Evolutionary conservation across 2,329 filamentous ascomycete genomes (phyloP).

Genomic region (Amauroascus niger): DNA sequence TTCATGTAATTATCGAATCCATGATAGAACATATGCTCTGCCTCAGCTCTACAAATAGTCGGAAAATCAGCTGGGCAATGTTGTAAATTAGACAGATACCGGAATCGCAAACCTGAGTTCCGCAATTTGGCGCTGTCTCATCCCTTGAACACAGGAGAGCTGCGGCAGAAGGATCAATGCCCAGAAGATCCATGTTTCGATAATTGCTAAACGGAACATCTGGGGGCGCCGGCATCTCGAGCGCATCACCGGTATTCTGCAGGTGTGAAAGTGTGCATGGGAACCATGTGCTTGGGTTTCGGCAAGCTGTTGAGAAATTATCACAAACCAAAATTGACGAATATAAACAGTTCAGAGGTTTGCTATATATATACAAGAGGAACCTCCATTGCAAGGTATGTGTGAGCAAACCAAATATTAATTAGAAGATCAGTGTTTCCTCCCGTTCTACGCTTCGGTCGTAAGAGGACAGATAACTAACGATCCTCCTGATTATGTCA

Average conservation of each 20-base stretch:
- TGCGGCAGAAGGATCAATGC: conserved; percentile 28
- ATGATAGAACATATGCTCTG: conserved; percentile 80
- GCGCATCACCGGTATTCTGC: conserved; percentile 28
- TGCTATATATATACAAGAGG: neutral
- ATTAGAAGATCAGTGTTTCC: too few relatives aligned
- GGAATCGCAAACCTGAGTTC: conserved; percentile 28
- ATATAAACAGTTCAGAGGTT: neutral
- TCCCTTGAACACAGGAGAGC: conserved; percentile 28
- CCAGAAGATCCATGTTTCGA: conserved; percentile 28
- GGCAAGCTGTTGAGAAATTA: neutral
- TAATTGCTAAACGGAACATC: conserved; percentile 27
- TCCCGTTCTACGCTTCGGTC: neutral
- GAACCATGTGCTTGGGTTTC: neutral
- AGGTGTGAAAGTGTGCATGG: conserved; percentile 4
- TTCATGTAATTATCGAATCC: conserved; percentile 92
- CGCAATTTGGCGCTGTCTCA: conserved; percentile 29
- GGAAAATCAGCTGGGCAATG: conserved; percentile 13
- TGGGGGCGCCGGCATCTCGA: conserved; percentile 33
- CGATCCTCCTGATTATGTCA: conserved; percentile 7
- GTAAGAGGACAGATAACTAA: neutral
- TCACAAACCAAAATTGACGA: neutral
- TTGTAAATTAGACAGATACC: neutral
- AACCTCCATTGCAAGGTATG: neutral
- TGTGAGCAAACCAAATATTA: neutral
- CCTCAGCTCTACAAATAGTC: conserved; percentile 30